A percentile compares a stretch with the other conserved stretches of the same genome.
phyloP scores from a whole-genome alignment of 441 rosid genomes.

The Gossypium davidsonii region DNA sequence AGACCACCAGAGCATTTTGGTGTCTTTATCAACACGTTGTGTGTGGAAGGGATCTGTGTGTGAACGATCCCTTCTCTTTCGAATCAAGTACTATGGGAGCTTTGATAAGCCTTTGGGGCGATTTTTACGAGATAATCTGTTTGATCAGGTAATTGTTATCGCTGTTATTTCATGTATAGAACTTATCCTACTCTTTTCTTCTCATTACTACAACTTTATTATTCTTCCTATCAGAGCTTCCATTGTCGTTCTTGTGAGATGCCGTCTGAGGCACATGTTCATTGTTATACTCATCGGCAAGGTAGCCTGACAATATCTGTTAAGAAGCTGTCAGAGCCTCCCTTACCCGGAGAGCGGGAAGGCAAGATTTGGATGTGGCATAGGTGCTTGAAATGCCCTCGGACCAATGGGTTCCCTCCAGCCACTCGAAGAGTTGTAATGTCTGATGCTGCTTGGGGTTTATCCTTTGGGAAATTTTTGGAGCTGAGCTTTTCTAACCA shows the following conservation, averaged over 20 bases:
- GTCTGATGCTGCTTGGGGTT: conserved; percentile 87
- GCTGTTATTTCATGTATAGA: conserved; percentile 7
- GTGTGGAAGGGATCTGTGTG: conserved; percentile 74
- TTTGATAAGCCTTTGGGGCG: conserved; percentile 76
- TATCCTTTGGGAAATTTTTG: conserved; percentile 78
- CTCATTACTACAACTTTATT: conserved; percentile 6
- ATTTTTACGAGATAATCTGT: conserved; percentile 62
- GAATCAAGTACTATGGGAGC: conserved; percentile 69
- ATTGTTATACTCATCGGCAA: conserved; percentile 72
- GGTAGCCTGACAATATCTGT: conserved; percentile 86
- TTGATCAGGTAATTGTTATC: conserved; percentile 49
- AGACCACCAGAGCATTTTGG: conserved; percentile 77
- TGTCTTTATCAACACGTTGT: conserved; percentile 66
- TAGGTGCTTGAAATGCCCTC: conserved; percentile 68
- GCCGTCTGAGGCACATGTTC: conserved; percentile 81
- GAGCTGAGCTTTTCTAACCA: conserved; percentile 83
- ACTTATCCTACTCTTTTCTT: conserved; percentile 9
- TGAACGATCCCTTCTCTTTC: conserved; percentile 62
- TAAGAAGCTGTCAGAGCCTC: conserved; percentile 45
- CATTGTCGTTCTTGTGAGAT: conserved; percentile 51
- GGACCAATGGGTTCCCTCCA: conserved; percentile 66
- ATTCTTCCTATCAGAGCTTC: conserved; percentile 33
- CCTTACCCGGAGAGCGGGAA: conserved; percentile 58
- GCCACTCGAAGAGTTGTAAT: conserved; percentile 71
- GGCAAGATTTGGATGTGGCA: conserved; percentile 94